Evolutionary conservation across 2,329 filamentous ascomycete species (phyloP).

Genomic region (Phialophora tarda): DNA sequence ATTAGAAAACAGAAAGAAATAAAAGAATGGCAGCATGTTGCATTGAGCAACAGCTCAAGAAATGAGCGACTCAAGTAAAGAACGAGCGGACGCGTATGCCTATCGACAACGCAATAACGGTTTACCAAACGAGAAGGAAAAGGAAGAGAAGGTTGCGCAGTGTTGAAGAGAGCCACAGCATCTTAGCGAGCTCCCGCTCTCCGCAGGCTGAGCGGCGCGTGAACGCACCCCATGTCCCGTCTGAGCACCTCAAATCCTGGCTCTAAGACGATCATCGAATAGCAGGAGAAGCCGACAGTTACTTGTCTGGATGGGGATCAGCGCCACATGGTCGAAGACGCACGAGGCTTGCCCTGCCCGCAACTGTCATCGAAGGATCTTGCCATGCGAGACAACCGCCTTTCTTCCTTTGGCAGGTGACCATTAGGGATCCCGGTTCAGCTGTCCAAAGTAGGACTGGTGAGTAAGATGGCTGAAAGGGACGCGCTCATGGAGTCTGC

Average conservation of each 20-base stretch:
- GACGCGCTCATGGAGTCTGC: neutral
- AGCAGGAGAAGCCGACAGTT: neutral
- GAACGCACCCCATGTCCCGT: neutral
- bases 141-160: slow-evolving; percentile 2
- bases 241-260: slow-evolving; percentile 2
- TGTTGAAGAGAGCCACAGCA: slow-evolving; percentile 10
- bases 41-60: slow-evolving; percentile 32
- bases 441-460: slow-evolving; percentile 1
- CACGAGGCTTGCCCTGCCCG: slow-evolving; percentile 8
- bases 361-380: slow-evolving; percentile 1
- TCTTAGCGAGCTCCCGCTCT: slow-evolving; percentile 8
- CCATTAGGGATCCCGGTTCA: neutral
- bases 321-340: slow-evolving; percentile 21
- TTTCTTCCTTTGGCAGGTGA: slow-evolving; percentile 7
- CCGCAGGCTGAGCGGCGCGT: slow-evolving; percentile 9
- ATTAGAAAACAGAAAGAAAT: slow-evolving; percentile 32
- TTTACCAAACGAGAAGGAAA: slow-evolving; percentile 18
- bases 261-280: slow-evolving; percentile 2
- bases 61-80: slow-evolving; percentile 27
- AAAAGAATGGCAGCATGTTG: slow-evolving; percentile 38
- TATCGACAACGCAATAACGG: slow-evolving; percentile 23
- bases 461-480: neutral
- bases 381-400: neutral
- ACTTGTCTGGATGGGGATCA: slow-evolving; percentile 10
- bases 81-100: slow-evolving; percentile 34